Evolutionary conservation across 495 filamentous ascomycete species (phyloP).

Genomic region (Xylaria nigripes): DNA sequence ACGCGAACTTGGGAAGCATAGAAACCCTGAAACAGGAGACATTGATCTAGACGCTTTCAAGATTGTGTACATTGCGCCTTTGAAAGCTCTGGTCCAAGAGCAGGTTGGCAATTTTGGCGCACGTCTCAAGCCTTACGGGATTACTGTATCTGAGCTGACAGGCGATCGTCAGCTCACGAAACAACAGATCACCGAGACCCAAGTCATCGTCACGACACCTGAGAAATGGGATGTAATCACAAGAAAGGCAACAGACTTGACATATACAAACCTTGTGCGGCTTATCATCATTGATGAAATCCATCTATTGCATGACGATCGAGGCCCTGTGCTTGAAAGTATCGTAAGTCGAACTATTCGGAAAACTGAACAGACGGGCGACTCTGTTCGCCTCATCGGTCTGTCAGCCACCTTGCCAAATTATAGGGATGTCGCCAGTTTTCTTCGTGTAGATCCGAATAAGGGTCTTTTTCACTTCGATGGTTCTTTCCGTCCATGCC

Average conservation of each 20-base stretch:
- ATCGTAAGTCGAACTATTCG: conserved; percentile 93
- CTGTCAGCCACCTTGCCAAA: conserved; percentile 94
- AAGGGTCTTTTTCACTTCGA: conserved; percentile 96
- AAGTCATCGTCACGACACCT: conserved; percentile 96
- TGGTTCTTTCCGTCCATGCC: conserved; percentile 86
- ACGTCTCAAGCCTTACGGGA: conserved; percentile 80
- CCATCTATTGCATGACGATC: conserved; percentile 93
- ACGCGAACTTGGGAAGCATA: conserved; percentile 92
- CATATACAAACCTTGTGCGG: conserved; percentile 93
- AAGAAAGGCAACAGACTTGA: conserved; percentile 90
- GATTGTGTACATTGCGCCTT: conserved; percentile 86
- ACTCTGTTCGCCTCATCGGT: conserved; percentile 83
- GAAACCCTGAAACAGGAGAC: conserved; percentile 76
- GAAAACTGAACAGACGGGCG: conserved; percentile 84
- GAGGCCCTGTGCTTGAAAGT: conserved; percentile 92
- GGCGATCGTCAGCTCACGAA: conserved; percentile 98
- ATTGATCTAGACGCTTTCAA: conserved; percentile 96
- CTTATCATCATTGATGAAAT: conserved; percentile 97
- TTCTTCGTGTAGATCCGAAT: conserved; percentile 79
- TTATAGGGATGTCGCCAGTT: conserved; percentile 92
- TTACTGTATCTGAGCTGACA: conserved; percentile 87
- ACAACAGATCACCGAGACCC: conserved; percentile 94
- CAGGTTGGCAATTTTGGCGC: conserved; percentile 96
- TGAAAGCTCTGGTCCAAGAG: conserved; percentile 94
- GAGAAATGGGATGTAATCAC: conserved; percentile 99